phyloP scores from a whole-genome alignment of 2,329 filamentous ascomycete genomes.

The Curvularia spicifera region DNA sequence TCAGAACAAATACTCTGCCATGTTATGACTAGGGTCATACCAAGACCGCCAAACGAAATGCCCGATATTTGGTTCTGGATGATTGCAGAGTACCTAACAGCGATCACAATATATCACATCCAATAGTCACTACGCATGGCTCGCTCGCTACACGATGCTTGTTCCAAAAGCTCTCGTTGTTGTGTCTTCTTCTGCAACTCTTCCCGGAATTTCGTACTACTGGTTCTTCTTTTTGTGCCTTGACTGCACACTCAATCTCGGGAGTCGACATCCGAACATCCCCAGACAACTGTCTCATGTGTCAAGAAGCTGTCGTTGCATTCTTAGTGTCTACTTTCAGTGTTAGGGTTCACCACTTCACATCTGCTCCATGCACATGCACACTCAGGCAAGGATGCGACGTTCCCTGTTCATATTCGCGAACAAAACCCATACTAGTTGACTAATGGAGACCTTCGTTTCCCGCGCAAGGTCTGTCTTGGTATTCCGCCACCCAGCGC shows the following conservation, averaged over 20 bases:
- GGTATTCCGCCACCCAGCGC: neutral
- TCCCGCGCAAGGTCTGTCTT: neutral
- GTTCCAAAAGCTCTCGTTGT: neutral
- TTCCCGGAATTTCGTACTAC: neutral
- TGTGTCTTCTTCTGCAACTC: neutral
- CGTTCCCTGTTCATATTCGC: neutral
- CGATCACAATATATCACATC: neutral
- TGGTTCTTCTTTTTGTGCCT: neutral
- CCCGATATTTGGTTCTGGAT: neutral
- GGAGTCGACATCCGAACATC: neutral
- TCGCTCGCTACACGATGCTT: neutral
- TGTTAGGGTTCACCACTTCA: slow-evolving; percentile 2
- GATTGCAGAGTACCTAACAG: neutral
- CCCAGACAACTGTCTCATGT: neutral
- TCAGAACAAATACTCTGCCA: neutral
- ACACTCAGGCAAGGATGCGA: neutral
- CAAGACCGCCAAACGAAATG: neutral
- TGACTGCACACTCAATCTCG: neutral
- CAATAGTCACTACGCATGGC: neutral
- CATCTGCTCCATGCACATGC: neutral
- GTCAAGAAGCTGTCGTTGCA: neutral
- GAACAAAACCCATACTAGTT: neutral
- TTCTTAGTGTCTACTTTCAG: slow-evolving; percentile 5
- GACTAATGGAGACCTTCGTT: neutral
- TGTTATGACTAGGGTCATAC: neutral